Base-by-base conservation (phyloP, 306 rosid species). In the Lablab purpureus region DNA sequence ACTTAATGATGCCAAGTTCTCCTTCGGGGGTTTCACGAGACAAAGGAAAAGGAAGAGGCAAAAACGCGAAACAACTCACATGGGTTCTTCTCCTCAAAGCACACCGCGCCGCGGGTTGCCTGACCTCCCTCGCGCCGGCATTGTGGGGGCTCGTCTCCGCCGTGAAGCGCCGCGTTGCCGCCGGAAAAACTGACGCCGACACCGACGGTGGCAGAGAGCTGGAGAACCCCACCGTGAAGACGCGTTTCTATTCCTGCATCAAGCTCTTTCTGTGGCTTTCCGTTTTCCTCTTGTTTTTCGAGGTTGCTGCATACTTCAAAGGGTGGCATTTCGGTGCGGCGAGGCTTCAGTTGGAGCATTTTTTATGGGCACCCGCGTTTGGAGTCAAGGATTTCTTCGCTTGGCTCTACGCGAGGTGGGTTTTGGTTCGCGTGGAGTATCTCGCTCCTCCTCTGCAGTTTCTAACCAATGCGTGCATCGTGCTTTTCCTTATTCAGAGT, bases 21-120 rank as follows among this genome's bases (percentile, higher is more conserved):
- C 62, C 90, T 3, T 68, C 90, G 30, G 36, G 65, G 12, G 84
- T 85, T 27, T 30, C 65, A 14, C 59, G 87, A 18, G 94, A 91
- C 49, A 89, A 88, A 77, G 89, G 86, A 69, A 89, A 88, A 76
- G 88, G 87, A 67, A 83, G 93, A 6, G 90, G 93, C 6, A 92
- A 88, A 68, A 94, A 91, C 81, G 98, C 97, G 1, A 94, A 90
- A 67, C 97, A 90, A 63, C 92, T 94, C 77, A 94, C 97, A 2
- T 94, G 97, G 98, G 97, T 91, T 74, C 94, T 94, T 56, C 93
- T 92, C 50, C 93, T 94, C 52, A 94, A 87, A 76, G 97, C 97
- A 25, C 97, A 92, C 75, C 81, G 88, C 10, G 97, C 95, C 62
- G 96, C 94, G 1, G 97, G 98, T 18, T 92, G 98, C 80, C 71